A percentile compares a stretch with the other conserved stretches of the same genome.
Conservation (phyloP, 2,329 filamentous ascomycete genomes). For the Samsoniella hepiali region DNA sequence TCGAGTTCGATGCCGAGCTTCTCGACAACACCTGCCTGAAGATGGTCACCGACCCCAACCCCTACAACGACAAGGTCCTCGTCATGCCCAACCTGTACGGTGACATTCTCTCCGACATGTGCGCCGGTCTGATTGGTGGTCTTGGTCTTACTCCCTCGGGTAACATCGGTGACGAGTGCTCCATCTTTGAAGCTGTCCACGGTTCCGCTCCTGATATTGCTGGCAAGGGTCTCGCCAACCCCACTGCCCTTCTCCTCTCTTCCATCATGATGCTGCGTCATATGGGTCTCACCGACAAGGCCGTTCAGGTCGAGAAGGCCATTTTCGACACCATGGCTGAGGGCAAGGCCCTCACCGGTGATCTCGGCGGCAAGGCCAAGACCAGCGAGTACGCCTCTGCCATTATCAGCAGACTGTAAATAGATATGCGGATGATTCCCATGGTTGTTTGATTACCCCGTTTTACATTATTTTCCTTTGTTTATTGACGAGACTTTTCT, state of each 20-base stretch:
- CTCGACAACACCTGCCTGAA: conserved; percentile 99
- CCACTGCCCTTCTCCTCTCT: conserved; percentile 88
- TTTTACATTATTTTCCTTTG: conserved; percentile 15
- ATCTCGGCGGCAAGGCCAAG: conserved; percentile 94
- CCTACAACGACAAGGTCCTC: conserved; percentile 99
- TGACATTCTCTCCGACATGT: conserved; percentile 99
- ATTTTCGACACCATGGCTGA: conserved; percentile 94
- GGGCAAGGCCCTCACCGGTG: conserved; percentile 93
- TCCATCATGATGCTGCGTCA: conserved; percentile 99
- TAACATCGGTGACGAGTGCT: conserved; percentile 99
- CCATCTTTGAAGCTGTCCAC: conserved; percentile 99
- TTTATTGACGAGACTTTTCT: conserved; percentile 10
- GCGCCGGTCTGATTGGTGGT: conserved; percentile 95
- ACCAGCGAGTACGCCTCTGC: conserved; percentile 90
- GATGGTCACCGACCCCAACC: conserved; percentile 92
- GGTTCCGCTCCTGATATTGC: conserved; percentile 95
- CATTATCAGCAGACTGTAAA: conserved; percentile 71
- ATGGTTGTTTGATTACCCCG: conserved; percentile 18
- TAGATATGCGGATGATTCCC: conserved; percentile 14
- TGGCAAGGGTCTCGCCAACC: conserved; percentile 94
- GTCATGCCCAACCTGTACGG: conserved; percentile 99
- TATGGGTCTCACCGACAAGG: conserved; percentile 86
- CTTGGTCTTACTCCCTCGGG: conserved; percentile 95
- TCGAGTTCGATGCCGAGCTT: conserved; percentile 96
- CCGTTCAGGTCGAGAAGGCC: conserved; percentile 84